Evolutionary conservation across 176 grass and related monocot genomes (phyloP).

Genomic region (Oryza officinalis): DNA sequence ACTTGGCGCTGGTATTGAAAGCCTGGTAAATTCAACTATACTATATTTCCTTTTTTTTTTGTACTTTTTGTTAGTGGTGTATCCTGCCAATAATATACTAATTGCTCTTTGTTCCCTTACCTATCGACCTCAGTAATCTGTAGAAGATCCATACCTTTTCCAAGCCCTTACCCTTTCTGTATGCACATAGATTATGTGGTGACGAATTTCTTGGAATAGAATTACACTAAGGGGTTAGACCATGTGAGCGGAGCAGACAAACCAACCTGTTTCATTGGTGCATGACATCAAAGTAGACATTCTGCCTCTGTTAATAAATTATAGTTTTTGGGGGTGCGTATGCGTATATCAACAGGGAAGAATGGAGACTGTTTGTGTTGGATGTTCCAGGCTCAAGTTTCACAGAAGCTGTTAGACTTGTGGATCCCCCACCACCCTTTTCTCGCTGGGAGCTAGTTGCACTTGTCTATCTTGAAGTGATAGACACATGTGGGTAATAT

Average conservation of each 20-base stretch:
- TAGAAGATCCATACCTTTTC: not conserved
- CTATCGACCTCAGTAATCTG: not conserved
- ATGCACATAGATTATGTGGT: not conserved
- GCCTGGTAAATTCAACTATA: slow-evolving; percentile 64
- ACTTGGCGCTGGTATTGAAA: slow-evolving; percentile 75
- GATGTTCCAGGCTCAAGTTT: not conserved
- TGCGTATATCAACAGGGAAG: not conserved
- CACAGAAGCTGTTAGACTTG: not conserved
- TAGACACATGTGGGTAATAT: slow-evolving; percentile 6
- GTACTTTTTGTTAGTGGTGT: slow-evolving; percentile 10
- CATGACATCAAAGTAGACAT: not conserved
- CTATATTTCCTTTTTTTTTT: not conserved
- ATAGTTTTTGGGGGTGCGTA: not conserved
- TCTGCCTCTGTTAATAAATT: not conserved
- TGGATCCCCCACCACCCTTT: not conserved
- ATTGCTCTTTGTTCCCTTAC: not conserved
- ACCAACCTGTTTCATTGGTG: not conserved
- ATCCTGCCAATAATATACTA: slow-evolving; percentile 10
- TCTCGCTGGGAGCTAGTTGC: not conserved
- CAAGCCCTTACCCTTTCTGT: not conserved
- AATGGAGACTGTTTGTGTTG: not conserved
- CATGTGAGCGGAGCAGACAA: not conserved
- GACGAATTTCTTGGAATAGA: not conserved
- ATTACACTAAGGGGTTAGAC: not conserved
- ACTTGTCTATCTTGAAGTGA: not conserved